Evolutionary conservation across 2,329 filamentous ascomycete species (phyloP), one percentile per base, ranked within the genome.

Genomic region (Fusarium virguliforme): DNA sequence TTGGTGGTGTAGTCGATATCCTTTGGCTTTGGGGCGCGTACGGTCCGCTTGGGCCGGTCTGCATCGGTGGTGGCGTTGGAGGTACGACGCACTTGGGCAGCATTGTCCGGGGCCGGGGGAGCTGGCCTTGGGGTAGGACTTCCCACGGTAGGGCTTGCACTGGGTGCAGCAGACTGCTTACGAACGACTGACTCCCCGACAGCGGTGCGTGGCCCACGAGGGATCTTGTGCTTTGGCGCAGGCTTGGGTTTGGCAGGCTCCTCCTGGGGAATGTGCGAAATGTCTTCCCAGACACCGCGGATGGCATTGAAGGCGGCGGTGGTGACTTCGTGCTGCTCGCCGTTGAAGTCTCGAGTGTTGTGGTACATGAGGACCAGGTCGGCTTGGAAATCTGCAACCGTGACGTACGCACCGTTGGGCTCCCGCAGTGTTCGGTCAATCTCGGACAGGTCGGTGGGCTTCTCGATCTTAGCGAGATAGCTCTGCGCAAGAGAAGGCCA

Each of bases 1-100:
- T 92, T 91, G 18, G 88, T 88, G 18, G 91, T 89, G 79, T 98
- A 98, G 8, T 95, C 92, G n/a, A 98, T 87, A 78, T 98, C 96
- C 73, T 95, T 95, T 68, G 91, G 90, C 77, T 95, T 95, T 0
- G 96, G 94, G 8, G 95, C 93, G 75, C 97, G 94, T 61, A 98
- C 97, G 13, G 95, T 94, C 60, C 96, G 92, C 85, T 98, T 98
- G 10, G 95, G 95, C 57, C 96, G 90, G 71, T 90, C 88, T 62
- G 91, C 92, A 73, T 94, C 93, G n/a, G n/a, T n/a, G 5, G 88
- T 87, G 64, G 91, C 92, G 6, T 90, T 91, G 1, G 94, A 97
- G 75, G 97, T 94, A 22, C 95, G 92, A 60, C 96, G 92, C 70
- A 77, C 68, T 43, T 79, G 76, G 18, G 65, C 64, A 9, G 73